A percentile compares a stretch with the other conserved stretches of the same genome.
Conservation (phyloP, 208 protist species). For the Leptomonas seymouri region DNA sequence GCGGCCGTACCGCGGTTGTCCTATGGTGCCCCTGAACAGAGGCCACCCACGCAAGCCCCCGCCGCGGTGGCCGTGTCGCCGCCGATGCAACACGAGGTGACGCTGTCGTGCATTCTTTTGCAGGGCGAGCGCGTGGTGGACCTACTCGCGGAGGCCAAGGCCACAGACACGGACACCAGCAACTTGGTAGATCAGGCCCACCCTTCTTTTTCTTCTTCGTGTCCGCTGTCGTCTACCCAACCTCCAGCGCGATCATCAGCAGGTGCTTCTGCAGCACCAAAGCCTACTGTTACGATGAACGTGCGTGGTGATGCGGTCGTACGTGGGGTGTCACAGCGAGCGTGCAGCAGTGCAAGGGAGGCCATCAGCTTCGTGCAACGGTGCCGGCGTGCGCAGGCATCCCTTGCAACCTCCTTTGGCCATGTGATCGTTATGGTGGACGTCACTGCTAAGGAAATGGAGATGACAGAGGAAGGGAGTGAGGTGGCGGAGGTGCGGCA, state of each 20-base stretch:
- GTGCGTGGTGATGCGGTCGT: conserved; percentile 15
- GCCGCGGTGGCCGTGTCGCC: background rate
- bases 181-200: background rate
- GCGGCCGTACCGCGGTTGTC: background rate
- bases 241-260: conserved; percentile 20
- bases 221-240: background rate
- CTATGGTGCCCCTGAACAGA: background rate
- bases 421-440: conserved; percentile 91
- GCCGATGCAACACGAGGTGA: background rate
- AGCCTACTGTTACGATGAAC: conserved; percentile 25
- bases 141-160: conserved; percentile 15
- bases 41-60: background rate
- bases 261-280: background rate
- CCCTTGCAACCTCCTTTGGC: background rate
- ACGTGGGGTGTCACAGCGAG: conserved; percentile 9
- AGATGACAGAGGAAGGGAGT: conserved; percentile 27
- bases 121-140: conserved; percentile 26
- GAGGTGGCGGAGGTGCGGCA: conserved; percentile 21
- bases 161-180: background rate
- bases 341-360: conserved; percentile 10
- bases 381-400: conserved; percentile 8
- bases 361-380: conserved; percentile 1
- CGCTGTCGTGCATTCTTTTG: conserved; percentile 18
- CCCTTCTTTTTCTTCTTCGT: background rate
- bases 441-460: conserved; percentile 30